Percentiles rank a stretch among this genome's conserved stretches.
These are phyloP conservation scores for Phenoliferia sp. DNA, from an alignment of 1,284 basidiomycete species.

Conservation along the genomic window DNA sequence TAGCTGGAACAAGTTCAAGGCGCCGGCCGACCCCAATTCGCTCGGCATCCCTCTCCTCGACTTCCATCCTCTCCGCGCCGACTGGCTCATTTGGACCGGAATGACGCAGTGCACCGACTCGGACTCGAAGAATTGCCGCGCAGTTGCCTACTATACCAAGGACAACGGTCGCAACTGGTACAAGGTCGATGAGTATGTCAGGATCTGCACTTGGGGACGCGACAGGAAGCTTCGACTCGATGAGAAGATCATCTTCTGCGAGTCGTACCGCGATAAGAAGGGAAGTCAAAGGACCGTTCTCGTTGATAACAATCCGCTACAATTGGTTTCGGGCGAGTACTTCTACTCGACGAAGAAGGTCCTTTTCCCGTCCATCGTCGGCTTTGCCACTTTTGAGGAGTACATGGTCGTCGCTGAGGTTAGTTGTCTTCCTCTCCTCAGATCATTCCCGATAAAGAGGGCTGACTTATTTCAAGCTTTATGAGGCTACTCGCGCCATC, in stretches of 20 bases:
- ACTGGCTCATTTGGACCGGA: constrained; percentile 87
- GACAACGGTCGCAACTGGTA: constrained; percentile 76
- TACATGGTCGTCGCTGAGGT: constrained; percentile 92
- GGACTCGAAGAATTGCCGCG: constrained; percentile 54
- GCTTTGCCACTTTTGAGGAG: constrained; percentile 94
- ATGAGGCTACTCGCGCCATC: constrained; percentile 57
- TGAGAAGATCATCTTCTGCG: constrained; percentile 83
- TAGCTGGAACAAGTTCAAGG: constrained; percentile 60
- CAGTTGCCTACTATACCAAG: constrained; percentile 65
- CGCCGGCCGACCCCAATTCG: constrained; percentile 69
- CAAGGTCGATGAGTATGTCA: constrained; percentile 76
- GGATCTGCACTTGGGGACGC: constrained; percentile 85
- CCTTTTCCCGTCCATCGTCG: constrained; percentile 81
- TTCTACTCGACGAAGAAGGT: constrained; percentile 69
- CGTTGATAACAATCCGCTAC: constrained; percentile 60
- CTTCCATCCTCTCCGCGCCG: constrained; percentile 77
- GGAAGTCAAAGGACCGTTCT: constrained; percentile 65
- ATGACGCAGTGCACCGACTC: constrained; percentile 58
- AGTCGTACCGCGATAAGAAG: constrained; percentile 74
- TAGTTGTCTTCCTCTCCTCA: constrained; percentile 29
- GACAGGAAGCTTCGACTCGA: constrained; percentile 75
- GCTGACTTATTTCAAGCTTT: constrained; percentile 48
- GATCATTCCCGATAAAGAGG: neutral
- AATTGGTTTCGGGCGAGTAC: constrained; percentile 71
- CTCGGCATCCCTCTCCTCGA: constrained; percentile 72